These are phyloP conservation scores for Hygrophila difformis DNA, from an alignment of 257 asterid genomes.

Conservation along the genomic window DNA sequence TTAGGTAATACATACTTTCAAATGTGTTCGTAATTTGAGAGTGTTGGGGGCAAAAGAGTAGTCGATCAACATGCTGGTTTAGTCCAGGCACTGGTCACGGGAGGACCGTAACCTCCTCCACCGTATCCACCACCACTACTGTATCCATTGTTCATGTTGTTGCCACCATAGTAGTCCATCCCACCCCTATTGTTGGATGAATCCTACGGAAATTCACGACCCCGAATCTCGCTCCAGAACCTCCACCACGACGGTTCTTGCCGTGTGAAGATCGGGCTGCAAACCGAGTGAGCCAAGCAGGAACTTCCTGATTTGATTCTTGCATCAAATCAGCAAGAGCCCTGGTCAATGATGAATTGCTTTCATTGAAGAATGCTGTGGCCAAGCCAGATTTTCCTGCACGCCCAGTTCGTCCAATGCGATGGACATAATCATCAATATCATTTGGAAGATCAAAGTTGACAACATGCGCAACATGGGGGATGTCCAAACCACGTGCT, in stretches of 20 bases:
- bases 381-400: constrained; percentile 92
- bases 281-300: constrained; percentile 84
- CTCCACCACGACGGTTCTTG: constrained; percentile 60
- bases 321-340: constrained; percentile 80
- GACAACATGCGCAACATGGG: constrained; percentile 88
- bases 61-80: constrained; percentile 8
- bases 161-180: constrained; percentile 38
- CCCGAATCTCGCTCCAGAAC: constrained; percentile 61
- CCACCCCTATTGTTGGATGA: constrained; percentile 45
- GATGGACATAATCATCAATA: constrained; percentile 90
- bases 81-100: constrained; percentile 74
- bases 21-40: too few relatives aligned
- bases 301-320: constrained; percentile 90
- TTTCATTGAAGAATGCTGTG: constrained; percentile 85
- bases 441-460: constrained; percentile 97
- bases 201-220: constrained; percentile 73
- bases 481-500: constrained; percentile 97
- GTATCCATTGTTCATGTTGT: constrained; percentile 22
- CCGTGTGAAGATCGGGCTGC: constrained; percentile 56
- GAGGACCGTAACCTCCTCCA: constrained; percentile 47
- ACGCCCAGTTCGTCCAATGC: constrained; percentile 95
- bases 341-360: constrained; percentile 62
- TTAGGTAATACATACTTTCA: too few relatives aligned
- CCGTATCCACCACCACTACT: constrained; percentile 19
- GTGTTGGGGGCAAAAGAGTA: too few relatives aligned